These are phyloP conservation scores for Macrolepiota fuliginosa DNA, from an alignment of 768 basidiomycete genomes.

Conservation along the genomic window DNA sequence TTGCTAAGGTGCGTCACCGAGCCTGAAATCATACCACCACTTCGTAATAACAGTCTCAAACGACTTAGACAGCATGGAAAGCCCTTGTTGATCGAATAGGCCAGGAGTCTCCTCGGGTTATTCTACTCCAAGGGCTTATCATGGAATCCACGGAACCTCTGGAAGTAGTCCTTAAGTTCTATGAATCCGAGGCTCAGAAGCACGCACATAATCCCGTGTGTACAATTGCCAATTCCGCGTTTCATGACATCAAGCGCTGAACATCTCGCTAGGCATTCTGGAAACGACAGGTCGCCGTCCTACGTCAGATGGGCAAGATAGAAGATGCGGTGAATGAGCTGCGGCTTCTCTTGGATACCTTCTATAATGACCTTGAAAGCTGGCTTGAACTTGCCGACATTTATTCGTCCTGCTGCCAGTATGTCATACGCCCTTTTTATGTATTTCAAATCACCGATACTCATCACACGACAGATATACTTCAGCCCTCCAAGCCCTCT, in stretches of 20 bases:
- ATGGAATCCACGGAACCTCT: conserved; percentile 67
- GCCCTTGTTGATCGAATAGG: conserved; percentile 10
- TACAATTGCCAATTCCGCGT: conserved; percentile 4
- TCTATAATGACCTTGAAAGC: conserved; percentile 84
- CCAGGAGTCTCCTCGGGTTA: conserved; percentile 76
- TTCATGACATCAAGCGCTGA: not conserved
- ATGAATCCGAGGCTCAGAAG: conserved; percentile 57
- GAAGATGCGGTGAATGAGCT: conserved; percentile 73
- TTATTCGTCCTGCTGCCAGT: conserved; percentile 76
- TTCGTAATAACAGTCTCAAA: not conserved
- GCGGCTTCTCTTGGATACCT: conserved; percentile 73
- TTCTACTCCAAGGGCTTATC: conserved; percentile 73
- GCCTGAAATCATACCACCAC: not conserved
- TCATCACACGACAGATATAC: conserved; percentile 52
- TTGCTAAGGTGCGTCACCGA: conserved; percentile 64
- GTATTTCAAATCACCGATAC: not conserved
- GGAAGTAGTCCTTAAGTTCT: conserved; percentile 59
- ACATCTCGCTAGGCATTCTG: conserved; percentile 50
- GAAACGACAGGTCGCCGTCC: conserved; percentile 80
- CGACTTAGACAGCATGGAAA: conserved; percentile 10
- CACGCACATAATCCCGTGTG: conserved; percentile 74
- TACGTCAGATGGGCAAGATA: conserved; percentile 57
- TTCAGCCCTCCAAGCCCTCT: conserved; percentile 68
- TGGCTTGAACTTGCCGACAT: conserved; percentile 87
- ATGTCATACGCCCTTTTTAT: conserved; percentile 23